These are phyloP conservation scores for Carex parvula DNA, from an alignment of 176 grass and related monocot genomes.

Conservation along the genomic window DNA sequence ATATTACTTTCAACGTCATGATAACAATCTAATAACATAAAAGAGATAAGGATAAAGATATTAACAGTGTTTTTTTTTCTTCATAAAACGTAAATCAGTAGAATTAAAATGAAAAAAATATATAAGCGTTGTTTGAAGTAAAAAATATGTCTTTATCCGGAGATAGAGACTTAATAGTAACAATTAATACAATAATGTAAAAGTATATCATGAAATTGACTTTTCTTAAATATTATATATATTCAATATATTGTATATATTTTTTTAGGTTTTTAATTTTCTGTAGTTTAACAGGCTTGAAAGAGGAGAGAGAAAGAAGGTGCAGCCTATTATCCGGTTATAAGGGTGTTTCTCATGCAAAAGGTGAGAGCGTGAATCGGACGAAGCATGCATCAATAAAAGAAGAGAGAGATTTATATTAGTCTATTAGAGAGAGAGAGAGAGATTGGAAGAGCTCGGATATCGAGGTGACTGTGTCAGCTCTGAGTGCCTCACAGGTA, in stretches of 20 bases:
- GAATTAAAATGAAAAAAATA: too few relatives aligned
- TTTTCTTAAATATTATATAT: background rate
- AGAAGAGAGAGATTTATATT: conserved; percentile 39
- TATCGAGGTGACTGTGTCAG: conserved; percentile 26
- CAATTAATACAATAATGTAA: background rate
- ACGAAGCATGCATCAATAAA: conserved; percentile 64
- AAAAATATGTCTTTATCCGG: too few relatives aligned
- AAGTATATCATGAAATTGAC: background rate
- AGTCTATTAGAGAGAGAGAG: background rate
- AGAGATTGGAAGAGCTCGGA: too few relatives aligned
- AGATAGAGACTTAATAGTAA: background rate
- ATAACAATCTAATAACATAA: background rate
- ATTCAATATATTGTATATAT: background rate
- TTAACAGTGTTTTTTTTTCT: too few relatives aligned
- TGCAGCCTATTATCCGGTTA: conserved; percentile 50
- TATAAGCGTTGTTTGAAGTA: too few relatives aligned
- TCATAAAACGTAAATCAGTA: too few relatives aligned
- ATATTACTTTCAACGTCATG: background rate
- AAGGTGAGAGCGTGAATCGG: conserved; percentile 37
- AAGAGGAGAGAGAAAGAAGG: conserved; percentile 8
- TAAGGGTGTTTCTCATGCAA: conserved; percentile 53
- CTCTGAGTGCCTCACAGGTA: conserved; percentile 29
- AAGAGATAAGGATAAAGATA: too few relatives aligned
- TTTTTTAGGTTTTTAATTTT: background rate
- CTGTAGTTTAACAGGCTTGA: background rate